Base-by-base conservation (phyloP, 495 filamentous ascomycete genomes). In the Eremomyces bilateralis region DNA sequence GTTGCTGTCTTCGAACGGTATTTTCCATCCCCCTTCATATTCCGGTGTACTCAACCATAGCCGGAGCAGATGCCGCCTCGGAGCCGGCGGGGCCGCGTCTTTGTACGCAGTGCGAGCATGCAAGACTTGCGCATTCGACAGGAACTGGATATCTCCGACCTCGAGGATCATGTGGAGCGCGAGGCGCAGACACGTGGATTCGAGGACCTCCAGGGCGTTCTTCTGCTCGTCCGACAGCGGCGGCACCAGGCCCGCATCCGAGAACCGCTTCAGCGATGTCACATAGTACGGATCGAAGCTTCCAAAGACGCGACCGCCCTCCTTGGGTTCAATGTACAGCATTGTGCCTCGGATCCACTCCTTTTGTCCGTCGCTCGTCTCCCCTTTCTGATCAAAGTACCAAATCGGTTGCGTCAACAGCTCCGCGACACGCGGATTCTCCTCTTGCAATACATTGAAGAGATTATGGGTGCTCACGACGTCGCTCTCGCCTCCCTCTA, bases 311-410 rank as follows among this genome's bases (percentile, higher is more conserved):
- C 63, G 57, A 6, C 45, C 54, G 31, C 64, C 55, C 11, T 59
- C 56, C 16, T 61, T 61, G 8, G 53, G 53, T 49, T 72, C 81
- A 1, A 83, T 58, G 50, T 80, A 90, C 25, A 91, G 62, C 2
- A 91, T 69, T 18, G 67, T 65, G 16, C 70, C 70, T 20, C 65
- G 63, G 49, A 85, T 77, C 47, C 67, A 93, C 34, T 73, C 70
- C 24, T 83, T 69, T 53, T 91, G 60, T 19, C 77, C 80, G 24
- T 62, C 58, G 21, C 64, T 71, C 1, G 65, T 70, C 57, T 91
- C 83, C 29, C 83, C 83, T 55, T 93, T 93, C 40, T 82, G 78
- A 51, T 93, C 83, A 48, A 93, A 88, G 57, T 88, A 90, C 82
- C 83, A 93, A 44, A 76, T 70, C 0, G 81, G 80, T 38, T 70